Base-by-base conservation (phyloP, 306 rosid genomes). In the Hippophae tibetana region DNA sequence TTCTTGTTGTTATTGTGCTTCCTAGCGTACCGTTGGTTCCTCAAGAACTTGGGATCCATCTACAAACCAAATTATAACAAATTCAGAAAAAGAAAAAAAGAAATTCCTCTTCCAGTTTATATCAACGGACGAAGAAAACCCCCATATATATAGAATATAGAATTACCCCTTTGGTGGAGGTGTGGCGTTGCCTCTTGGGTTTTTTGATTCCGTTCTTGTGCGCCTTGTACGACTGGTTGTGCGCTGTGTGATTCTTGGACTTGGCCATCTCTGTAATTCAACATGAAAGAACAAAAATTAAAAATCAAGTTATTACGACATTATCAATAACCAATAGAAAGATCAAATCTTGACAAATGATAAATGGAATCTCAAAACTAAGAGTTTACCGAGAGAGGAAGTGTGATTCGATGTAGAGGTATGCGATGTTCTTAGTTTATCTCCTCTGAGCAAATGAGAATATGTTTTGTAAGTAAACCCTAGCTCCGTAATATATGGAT, bases 11-110 rank as follows among this genome's bases (percentile, higher is more conserved):
- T 88, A 83, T 93, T 86, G 63, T 93, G 99, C 81, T 93, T 93
- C 93, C 96, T 93, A 0, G 99, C 99, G 43, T 93, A 93, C 99
- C 99, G 88, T 76, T 93, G 99, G 84, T 93, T 93, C 90, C 99
- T 86, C 81, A 93, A 69, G 38, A 93, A 93, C 84, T 93, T 93
- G 9, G 97, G 97, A 62, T 93, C 99, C 99, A 93, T 93, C 99
- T 92, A 46, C 9, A 68, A 2, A 26, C 57, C 47, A 0, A 60
- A 69, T 4, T 1, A 18, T 52, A 6, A 1, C 3, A 13, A 54
- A 45, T 41, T 38, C 7, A 18, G 13, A 50, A 43, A 50, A 47
- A 46, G 8, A 46, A 47, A 47, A 47, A 8, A 47, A 47, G 10
- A 47, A 47, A 47, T 47, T 13, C 8, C 13, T 13, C 11, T 47